These are phyloP conservation scores for Kuraishia hungarica DNA, from an alignment of 805 yeast species.

Conservation along the genomic window DNA sequence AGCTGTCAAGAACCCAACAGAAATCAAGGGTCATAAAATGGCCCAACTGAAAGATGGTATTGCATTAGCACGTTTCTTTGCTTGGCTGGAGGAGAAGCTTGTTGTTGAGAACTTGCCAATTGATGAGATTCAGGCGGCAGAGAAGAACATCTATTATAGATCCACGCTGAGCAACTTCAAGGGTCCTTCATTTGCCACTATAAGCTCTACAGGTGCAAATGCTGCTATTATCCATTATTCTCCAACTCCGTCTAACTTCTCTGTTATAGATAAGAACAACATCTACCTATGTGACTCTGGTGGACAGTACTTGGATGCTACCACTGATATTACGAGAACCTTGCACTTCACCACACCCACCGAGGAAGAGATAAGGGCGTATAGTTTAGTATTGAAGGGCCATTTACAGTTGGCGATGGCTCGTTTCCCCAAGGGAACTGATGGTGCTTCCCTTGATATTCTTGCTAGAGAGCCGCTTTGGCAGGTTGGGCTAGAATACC, in stretches of 20 bases:
- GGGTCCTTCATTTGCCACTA: constrained; percentile 68
- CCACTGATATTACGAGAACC: constrained; percentile 59
- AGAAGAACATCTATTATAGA: constrained; percentile 48
- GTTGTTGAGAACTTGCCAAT: constrained; percentile 33
- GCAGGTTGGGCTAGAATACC: constrained; percentile 48
- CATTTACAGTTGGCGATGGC: constrained; percentile 39
- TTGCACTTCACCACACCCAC: constrained; percentile 43
- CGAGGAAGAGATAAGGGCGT: constrained; percentile 35
- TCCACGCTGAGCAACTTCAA: constrained; percentile 39
- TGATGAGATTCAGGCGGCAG: constrained; percentile 60
- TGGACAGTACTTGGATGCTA: constrained; percentile 53
- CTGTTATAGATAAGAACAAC: constrained; percentile 42
- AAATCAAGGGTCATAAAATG: constrained; percentile 38
- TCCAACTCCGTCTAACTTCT: constrained; percentile 36
- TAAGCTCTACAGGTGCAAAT: constrained; percentile 68
- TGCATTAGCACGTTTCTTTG: constrained; percentile 42
- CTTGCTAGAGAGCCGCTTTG: constrained; percentile 53
- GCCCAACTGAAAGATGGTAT: constrained; percentile 54
- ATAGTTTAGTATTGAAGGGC: constrained; percentile 53
- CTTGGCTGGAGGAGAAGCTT: constrained; percentile 50
- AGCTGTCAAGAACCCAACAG: constrained; percentile 40
- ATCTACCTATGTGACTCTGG: constrained; percentile 53
- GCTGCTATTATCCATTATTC: constrained; percentile 73
- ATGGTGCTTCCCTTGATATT: constrained; percentile 46
- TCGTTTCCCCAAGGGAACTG: constrained; percentile 45